phyloP scores from a whole-genome alignment of 2,329 filamentous ascomycete genomes.

The Xylariaceae sp. region DNA sequence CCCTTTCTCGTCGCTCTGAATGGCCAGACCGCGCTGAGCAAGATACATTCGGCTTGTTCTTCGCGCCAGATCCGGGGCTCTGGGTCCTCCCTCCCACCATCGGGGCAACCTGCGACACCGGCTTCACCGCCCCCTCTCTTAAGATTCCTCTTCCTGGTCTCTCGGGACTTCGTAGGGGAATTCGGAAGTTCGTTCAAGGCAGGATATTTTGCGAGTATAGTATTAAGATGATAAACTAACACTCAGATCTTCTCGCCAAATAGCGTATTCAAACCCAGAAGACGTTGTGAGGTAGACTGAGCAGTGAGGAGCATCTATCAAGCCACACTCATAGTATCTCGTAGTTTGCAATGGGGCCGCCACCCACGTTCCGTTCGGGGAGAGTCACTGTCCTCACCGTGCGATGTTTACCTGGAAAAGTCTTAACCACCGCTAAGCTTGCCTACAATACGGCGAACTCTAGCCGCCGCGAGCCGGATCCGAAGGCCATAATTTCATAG shows the following conservation, averaged over 20 bases:
- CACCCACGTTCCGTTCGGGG: neutral
- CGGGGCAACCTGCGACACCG: neutral
- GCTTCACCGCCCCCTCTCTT: neutral
- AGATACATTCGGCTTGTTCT: neutral
- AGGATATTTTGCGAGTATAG: neutral
- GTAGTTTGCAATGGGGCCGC: neutral
- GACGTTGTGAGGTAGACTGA: neutral
- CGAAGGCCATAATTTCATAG: neutral
- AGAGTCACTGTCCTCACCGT: conserved; percentile 11
- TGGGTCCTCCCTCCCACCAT: neutral
- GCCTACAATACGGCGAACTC: neutral
- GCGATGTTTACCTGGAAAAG: conserved; percentile 18
- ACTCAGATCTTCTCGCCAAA: neutral
- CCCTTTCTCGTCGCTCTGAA: neutral
- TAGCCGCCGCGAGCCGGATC: conserved; percentile 3
- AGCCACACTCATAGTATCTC: neutral
- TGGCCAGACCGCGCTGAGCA: neutral
- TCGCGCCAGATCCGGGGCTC: neutral
- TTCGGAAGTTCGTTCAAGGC: neutral
- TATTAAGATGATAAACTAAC: neutral
- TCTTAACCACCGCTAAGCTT: conserved; percentile 11
- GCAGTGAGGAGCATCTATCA: neutral
- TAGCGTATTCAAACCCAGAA: neutral
- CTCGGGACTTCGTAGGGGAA: neutral
- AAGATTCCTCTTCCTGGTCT: neutral